A percentile compares a stretch with the other conserved stretches of the same genome.
Evolutionary conservation across 2,329 filamentous ascomycete species (phyloP).

Genomic region (Pseudogymnoascus sp.): DNA sequence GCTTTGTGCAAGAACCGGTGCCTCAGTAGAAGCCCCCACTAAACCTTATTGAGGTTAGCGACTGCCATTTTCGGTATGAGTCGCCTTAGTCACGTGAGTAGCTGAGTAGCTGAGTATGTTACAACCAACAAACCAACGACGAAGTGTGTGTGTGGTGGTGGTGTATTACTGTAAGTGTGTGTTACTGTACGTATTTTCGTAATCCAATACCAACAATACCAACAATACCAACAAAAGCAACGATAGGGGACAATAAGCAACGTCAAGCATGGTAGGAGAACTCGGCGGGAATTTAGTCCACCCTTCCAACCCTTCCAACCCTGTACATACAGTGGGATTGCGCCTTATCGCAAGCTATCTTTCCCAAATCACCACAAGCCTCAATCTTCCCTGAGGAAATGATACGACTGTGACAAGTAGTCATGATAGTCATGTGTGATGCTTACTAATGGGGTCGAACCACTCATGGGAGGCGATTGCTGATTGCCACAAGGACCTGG

Average conservation of each 20-base stretch:
- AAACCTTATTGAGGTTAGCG: not conserved
- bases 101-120: not conserved
- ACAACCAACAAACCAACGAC: not conserved
- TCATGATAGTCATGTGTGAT: not conserved
- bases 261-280: not conserved
- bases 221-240: not conserved
- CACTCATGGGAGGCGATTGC: not conserved
- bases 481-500: not conserved
- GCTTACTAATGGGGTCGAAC: not conserved
- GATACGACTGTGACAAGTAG: not conserved
- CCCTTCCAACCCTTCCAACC: not conserved
- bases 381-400: not conserved
- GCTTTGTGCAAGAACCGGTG: constrained; percentile 9
- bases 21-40: constrained; percentile 4
- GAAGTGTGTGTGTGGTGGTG: not conserved
- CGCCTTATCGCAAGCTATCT: constrained; percentile 1
- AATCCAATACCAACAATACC: not conserved
- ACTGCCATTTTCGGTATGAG: not conserved
- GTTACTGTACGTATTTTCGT: not conserved
- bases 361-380: not conserved
- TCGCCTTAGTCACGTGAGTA: not conserved
- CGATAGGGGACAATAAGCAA: not conserved
- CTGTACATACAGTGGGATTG: not conserved
- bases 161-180: not conserved
- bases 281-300: not conserved